Conservation (phyloP, 108 stramenopile species). For the Parietichytrium sp. region DNA sequence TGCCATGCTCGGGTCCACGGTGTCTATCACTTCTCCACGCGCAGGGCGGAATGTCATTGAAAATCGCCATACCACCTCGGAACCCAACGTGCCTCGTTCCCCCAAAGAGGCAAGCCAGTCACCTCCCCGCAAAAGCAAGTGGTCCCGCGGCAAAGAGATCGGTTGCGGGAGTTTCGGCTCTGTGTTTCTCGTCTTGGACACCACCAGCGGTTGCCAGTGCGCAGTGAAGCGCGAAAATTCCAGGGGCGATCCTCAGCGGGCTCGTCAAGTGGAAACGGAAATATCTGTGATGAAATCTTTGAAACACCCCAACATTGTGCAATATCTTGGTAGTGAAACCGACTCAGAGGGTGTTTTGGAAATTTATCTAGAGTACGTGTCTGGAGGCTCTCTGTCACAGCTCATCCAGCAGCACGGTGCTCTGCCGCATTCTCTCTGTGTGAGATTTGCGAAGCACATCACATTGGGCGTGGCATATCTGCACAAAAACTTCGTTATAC, state of each 20-base stretch:
- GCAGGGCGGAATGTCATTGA: no score
- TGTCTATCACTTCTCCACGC: no score
- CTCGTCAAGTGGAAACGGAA: no score
- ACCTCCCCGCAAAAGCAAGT: no score
- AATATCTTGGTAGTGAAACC: slow-evolving; percentile 16
- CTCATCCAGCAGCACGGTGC: background rate
- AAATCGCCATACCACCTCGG: no score
- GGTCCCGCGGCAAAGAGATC: no score
- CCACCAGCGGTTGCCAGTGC: background rate
- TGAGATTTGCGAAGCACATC: background rate
- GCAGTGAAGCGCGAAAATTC: background rate
- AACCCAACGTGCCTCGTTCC: no score
- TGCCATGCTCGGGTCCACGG: no score
- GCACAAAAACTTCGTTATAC: slow-evolving; percentile 52
- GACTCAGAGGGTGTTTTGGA: background rate
- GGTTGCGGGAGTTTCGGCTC: background rate
- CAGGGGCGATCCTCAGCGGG: no score
- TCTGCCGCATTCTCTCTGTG: no score
- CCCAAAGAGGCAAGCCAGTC: no score
- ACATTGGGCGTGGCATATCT: slow-evolving; percentile 47
- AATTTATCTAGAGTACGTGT: background rate
- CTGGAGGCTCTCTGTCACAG: background rate
- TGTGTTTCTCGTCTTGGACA: background rate
- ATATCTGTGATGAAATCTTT: background rate
- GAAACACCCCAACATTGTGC: background rate